Percentiles rank a stretch among this genome's conserved stretches.
Evolutionary conservation across 2,329 filamentous ascomycete genomes (phyloP).

Genomic region (Waltergamsia citrina): DNA sequence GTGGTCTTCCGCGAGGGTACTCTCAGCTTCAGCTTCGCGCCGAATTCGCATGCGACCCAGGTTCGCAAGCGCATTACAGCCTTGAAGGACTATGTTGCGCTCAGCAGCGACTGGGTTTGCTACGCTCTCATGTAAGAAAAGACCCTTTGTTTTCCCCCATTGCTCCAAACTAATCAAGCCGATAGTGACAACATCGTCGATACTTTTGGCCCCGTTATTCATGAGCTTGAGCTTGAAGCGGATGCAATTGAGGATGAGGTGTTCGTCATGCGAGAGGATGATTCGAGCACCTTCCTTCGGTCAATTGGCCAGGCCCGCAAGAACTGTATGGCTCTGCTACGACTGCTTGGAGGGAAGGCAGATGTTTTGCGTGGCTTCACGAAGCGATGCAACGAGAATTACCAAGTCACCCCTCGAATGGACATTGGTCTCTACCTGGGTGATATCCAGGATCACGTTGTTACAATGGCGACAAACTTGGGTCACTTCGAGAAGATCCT

Average conservation of each 20-base stretch:
- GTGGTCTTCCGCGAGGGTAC: constrained; percentile 94
- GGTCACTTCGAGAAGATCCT: constrained; percentile 97
- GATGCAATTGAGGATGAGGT: constrained; percentile 94
- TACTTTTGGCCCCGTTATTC: constrained; percentile 83
- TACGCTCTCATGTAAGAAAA: constrained; percentile 85
- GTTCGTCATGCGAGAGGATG: constrained; percentile 82
- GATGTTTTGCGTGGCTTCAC: constrained; percentile 96
- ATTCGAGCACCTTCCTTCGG: constrained; percentile 78
- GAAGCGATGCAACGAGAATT: constrained; percentile 97
- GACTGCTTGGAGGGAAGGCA: constrained; percentile 92
- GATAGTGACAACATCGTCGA: constrained; percentile 90
- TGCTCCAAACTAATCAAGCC: neutral
- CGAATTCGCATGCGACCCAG: constrained; percentile 77
- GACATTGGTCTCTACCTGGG: constrained; percentile 95
- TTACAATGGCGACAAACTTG: constrained; percentile 97
- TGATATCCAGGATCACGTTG: constrained; percentile 97
- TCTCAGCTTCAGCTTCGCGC: constrained; percentile 85
- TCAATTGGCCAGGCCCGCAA: constrained; percentile 87
- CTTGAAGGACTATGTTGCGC: constrained; percentile 86
- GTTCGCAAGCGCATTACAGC: constrained; percentile 88
- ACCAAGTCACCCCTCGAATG: constrained; percentile 87
- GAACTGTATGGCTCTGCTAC: constrained; percentile 88
- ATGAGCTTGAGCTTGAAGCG: constrained; percentile 76
- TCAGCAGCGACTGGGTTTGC: constrained; percentile 98
- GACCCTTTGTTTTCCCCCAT: neutral